These are phyloP conservation scores for Echinochloa phyllopogon DNA, from an alignment of 176 grass and related monocot genomes.

Conservation along the genomic window DNA sequence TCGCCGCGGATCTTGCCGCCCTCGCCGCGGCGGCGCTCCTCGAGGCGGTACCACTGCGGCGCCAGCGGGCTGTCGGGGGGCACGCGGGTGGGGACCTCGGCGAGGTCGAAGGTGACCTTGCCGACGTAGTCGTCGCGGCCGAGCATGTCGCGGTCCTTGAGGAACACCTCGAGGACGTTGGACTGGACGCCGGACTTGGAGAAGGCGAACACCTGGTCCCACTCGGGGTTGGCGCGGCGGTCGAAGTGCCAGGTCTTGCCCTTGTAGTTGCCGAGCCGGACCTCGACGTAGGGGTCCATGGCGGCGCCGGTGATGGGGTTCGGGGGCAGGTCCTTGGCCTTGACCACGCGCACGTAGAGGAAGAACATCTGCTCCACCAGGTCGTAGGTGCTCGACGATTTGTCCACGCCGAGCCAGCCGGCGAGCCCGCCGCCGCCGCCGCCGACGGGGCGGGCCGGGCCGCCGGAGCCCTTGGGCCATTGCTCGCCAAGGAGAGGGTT, in stretches of 20 bases:
- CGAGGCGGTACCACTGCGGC: slow-evolving; percentile 83
- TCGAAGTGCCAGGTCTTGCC: slow-evolving; percentile 77
- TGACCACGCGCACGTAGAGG: slow-evolving; percentile 91
- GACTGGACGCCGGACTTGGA: slow-evolving; percentile 86
- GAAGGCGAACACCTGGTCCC: slow-evolving; percentile 95
- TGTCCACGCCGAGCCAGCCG: slow-evolving; percentile 69
- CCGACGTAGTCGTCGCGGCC: slow-evolving; percentile 89
- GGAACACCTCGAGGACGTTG: slow-evolving; percentile 68
- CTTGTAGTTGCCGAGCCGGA: slow-evolving; percentile 92
- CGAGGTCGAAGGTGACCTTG: slow-evolving; percentile 73
- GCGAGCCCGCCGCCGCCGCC: slow-evolving; percentile 55
- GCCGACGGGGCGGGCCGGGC: not conserved
- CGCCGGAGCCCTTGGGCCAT: slow-evolving; percentile 65
- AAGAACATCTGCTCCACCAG: slow-evolving; percentile 97
- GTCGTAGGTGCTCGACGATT: slow-evolving; percentile 93
- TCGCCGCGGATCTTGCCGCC: slow-evolving; percentile 67
- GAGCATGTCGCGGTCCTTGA: slow-evolving; percentile 91
- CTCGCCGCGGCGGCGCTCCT: slow-evolving; percentile 56
- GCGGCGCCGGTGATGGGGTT: slow-evolving; percentile 73
- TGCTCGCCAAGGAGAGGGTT: slow-evolving; percentile 84
- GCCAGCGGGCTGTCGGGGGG: slow-evolving; percentile 86
- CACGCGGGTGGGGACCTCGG: slow-evolving; percentile 73
- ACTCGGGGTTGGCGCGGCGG: slow-evolving; percentile 72
- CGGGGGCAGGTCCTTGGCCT: slow-evolving; percentile 73
- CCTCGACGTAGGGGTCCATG: slow-evolving; percentile 88